Base-by-base conservation (phyloP, 768 basidiomycete genomes). In the Tylopilus plumbeoviolaceoides region DNA sequence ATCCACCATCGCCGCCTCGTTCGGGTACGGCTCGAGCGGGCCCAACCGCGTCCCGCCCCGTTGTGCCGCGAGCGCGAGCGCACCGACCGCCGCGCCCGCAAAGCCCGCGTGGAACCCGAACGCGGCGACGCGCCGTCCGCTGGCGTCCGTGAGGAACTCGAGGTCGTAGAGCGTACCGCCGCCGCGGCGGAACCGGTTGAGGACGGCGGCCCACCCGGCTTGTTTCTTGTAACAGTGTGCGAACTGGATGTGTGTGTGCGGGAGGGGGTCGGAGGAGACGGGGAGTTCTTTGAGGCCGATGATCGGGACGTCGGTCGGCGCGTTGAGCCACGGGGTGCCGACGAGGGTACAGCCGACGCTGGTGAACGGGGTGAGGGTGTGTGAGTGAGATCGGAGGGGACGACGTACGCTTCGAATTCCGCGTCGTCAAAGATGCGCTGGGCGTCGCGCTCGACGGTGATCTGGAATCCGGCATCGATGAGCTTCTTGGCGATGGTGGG, bases 41-140 rank as follows among this genome's bases (percentile, higher is more conserved):
- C 87, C 90, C 28, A 95, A 74, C 5, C 70, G 70, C 61, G 80
- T 68, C 2, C 82, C 84, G 43, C 78, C 74, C 57, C 78, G 76
- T 48, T 87, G 80, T 20, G 87, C 78, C 2, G 87, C 89, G 31
- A 84, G 69, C 3, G 91, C 92, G 25, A 98, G 79, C 8, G 89
- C 90, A 20, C 90, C 87, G 0, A 90, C 93, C 6, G 94, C 95
- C 10, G 94, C 92, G 15, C 97, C 97, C n/a, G 95, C 94, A 63
- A 98, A 99, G 5, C 97, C 97, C 12, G 97, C 97, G 69, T 98
- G 91, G 75, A 87, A 99, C 7, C 97, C 97, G 64, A 99, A 99
- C 0, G 97, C 97, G 15, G 97, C 95, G 33, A 99, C 94, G 42
- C 97, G 88, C 27, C 95, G 80, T 14, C 95, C 92, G 36, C 62